Base-by-base conservation (phyloP, 805 yeast genomes). In the Candida germanica region DNA sequence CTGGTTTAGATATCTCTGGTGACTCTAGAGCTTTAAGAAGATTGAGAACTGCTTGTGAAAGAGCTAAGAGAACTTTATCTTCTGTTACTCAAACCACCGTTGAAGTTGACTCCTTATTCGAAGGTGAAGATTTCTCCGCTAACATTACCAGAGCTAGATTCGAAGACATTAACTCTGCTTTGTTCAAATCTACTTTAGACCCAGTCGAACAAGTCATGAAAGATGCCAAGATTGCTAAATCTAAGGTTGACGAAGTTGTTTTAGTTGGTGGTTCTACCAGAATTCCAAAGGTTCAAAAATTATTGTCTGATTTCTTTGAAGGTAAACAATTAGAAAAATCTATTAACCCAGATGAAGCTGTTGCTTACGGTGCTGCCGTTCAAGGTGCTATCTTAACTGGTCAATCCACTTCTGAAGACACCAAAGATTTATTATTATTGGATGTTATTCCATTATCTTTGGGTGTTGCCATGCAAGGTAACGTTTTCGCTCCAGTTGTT, bases 251-350 rank as follows among this genome's bases (percentile, higher is more conserved):
- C 50, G 73, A 67, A 59, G 71, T 67, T 50, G 73, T 67, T 56
- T 59, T 67, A 48, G 73, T 67, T 44, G 73, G 73, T 64, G 73
- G 73, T 63, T 67, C 73, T 48, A 67, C 73, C 63, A 67, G 73
- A 66, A 66, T 67, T 60, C 73, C 73, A 59, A 67, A 67, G 62
- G 66, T 67, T 56, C 73, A 67, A 54, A 67, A 67, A 58, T 65
- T 67, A 58, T 66, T 67, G 56, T 66, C 72, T 45, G 73, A 66
- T 61, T 67, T 66, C 67, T 67, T 67, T 48, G 71, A 67, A 43
- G 73, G 73, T 62, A 67, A 67, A 59, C 70, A 66, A 56, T 66
- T 66, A 53, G 71, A 67, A 57, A 67, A 65, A 59, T 66, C 71
- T 39, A 67, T 67, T 49, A 67, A 67, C 70, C 73, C 73, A 38